Evolutionary conservation across 139 green algal species (phyloP).

Genomic region (Gonium pectorale): DNA sequence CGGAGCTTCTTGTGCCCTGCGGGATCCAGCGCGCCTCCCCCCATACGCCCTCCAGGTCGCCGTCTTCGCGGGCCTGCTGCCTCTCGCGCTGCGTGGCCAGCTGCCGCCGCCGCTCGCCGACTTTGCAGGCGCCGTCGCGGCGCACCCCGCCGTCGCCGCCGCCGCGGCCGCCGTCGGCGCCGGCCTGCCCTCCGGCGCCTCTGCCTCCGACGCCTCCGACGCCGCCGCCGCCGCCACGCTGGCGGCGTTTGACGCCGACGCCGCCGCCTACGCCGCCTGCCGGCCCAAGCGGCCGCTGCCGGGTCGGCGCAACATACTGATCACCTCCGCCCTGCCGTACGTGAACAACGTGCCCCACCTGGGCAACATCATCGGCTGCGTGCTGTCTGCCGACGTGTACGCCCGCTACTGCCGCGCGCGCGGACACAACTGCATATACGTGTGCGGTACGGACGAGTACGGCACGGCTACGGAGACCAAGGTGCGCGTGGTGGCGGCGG

Average conservation of each 20-base stretch:
- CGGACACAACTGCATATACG: conserved; percentile 93
- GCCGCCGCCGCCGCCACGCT: conserved; percentile 5
- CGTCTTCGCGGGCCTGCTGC: conserved; percentile 55
- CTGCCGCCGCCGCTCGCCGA: conserved; percentile 3
- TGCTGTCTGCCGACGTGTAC: conserved; percentile 95
- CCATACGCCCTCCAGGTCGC: background rate
- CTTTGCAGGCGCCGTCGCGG: background rate
- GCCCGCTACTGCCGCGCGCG: conserved; percentile 89
- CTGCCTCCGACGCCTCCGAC: background rate
- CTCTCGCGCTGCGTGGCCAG: conserved; percentile 14
- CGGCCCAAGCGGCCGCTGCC: conserved; percentile 63
- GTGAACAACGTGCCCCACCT: conserved; percentile 99
- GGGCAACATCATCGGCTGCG: conserved; percentile 97
- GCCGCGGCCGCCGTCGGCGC: background rate
- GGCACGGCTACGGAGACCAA: conserved; percentile 99
- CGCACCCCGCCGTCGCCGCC: background rate
- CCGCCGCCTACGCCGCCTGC: conserved; percentile 42
- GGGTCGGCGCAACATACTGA: conserved; percentile 74
- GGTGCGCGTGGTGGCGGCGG: conserved; percentile 44
- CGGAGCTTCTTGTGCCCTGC: no score
- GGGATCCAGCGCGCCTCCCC: background rate
- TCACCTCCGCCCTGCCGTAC: conserved; percentile 97
- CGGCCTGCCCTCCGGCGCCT: background rate
- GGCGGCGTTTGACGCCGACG: conserved; percentile 56
- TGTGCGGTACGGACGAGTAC: conserved; percentile 99